Base-by-base conservation (phyloP, 2,329 filamentous ascomycete genomes). In the Fusarium musae region DNA sequence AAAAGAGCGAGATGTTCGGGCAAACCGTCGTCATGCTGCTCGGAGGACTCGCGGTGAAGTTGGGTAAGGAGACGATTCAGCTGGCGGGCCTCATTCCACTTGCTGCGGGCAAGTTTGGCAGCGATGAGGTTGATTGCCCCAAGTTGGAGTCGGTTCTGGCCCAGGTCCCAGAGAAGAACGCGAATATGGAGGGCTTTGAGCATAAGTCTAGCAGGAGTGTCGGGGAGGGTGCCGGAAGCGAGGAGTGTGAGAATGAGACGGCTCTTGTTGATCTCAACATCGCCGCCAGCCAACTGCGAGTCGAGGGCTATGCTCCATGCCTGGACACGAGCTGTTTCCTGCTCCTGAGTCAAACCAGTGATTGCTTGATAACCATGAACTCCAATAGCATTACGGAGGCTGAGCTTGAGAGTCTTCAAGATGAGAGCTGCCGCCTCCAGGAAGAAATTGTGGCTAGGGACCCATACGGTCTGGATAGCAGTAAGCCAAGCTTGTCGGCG, bases 281-380 rank as follows among this genome's bases (percentile, higher is more conserved):
- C 96, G 19, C 96, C 95, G 46, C 96, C 96, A 15, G 94, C 94
- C 26, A 98, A 87, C 81, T 98, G 96, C 32, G 96, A 95, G 81
- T 98, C 96, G 61, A 98, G 88, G 19, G 95, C 95, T 78, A 97
- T 97, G 39, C 92, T 89, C 96, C 96, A 98, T 0, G 95, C 94
- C 83, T 97, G 96, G 77, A 97, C 89, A 34, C 96, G 90, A 11
- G 94, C 95, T 58, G 89, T 90, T 81, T 98, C 96, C 80, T 97
- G 92, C 65, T 97, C 94, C 74, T 93, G 91, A 4, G 92, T 96
- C 53, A 93, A 89, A 1, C 94, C 94, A 5, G 93, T 96, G 43
- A 97, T 84, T 79, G 91, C 87, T 63, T 95, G 92, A 80, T 96
- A 98, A 15, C 92, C 87, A 34, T 92, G 88, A 74, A 91, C 88